phyloP scores from a whole-genome alignment of 2,329 filamentous ascomycete species.

The Dactylellina haptotyla region DNA sequence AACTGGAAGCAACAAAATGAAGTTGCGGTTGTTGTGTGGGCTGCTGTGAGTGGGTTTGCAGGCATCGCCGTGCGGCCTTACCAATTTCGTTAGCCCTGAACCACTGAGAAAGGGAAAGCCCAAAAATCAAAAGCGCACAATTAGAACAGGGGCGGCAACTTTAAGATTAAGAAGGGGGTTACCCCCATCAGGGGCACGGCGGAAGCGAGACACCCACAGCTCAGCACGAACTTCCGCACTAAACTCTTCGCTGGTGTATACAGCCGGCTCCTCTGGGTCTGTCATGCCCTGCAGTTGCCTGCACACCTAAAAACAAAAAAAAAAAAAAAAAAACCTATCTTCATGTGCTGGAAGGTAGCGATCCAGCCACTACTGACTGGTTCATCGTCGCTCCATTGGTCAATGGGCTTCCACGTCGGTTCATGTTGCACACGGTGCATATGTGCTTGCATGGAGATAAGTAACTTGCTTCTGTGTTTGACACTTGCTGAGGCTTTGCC shows the following conservation, averaged over 20 bases:
- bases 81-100: constrained; percentile 36
- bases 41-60: constrained; percentile 35
- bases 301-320: no score
- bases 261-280: no score
- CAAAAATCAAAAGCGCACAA: constrained; percentile 41
- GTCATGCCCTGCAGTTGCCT: no score
- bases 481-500: not conserved
- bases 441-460: not conserved
- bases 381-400: constrained; percentile 27
- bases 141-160: constrained; percentile 47
- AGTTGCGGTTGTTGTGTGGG: constrained; percentile 19
- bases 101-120: constrained; percentile 27
- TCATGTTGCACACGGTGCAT: no score
- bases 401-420: constrained; percentile 2
- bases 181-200: constrained; percentile 34
- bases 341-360: no score
- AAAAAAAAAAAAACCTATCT: no score
- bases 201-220: constrained; percentile 22
- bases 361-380: not conserved
- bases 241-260: not conserved
- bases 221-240: constrained; percentile 20
- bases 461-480: not conserved
- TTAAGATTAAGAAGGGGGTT: constrained; percentile 53
- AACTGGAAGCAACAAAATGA: constrained; percentile 14
- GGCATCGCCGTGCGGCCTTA: constrained; percentile 26